These are phyloP conservation scores for Glebionis coronaria DNA, from an alignment of 129 eudicot species.

Conservation along the genomic window DNA sequence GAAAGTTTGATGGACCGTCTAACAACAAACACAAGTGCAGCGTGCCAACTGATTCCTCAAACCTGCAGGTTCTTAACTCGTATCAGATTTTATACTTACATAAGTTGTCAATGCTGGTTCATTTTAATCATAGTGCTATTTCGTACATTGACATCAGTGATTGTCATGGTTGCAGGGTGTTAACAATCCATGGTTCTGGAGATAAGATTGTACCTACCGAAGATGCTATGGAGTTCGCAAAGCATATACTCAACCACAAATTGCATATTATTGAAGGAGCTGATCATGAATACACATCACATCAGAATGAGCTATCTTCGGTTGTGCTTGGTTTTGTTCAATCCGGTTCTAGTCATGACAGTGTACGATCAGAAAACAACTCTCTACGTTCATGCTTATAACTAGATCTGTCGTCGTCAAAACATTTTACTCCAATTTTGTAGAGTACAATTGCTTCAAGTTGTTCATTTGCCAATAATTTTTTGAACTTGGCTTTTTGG, in stretches of 20 bases:
- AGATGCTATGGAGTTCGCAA: slow-evolving; percentile 60
- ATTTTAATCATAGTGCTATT: background rate
- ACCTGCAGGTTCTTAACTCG: slow-evolving; percentile 58
- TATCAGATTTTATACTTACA: background rate
- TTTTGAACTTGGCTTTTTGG: no score
- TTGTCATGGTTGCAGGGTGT: no score
- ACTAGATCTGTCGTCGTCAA: background rate
- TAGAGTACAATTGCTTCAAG: background rate
- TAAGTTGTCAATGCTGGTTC: background rate
- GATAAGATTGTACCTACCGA: slow-evolving; percentile 45
- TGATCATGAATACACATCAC: slow-evolving; percentile 76
- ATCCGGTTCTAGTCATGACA: background rate
- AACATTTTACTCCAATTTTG: no score
- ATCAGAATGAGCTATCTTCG: slow-evolving; percentile 47
- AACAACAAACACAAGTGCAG: slow-evolving; percentile 52
- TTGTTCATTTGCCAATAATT: no score
- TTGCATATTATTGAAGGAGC: slow-evolving; percentile 65
- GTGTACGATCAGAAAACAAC: slow-evolving; percentile 9
- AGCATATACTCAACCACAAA: slow-evolving; percentile 49
- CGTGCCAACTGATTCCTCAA: slow-evolving; percentile 45
- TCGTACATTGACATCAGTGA: background rate
- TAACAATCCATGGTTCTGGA: no score
- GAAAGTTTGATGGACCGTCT: slow-evolving; percentile 71
- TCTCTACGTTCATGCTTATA: slow-evolving; percentile 37
- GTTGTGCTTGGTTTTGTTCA: slow-evolving; percentile 56